Percentiles rank a stretch among this genome's conserved stretches.
Conservation (phyloP, 2,329 filamentous ascomycete genomes). For the Talaromyces pinophilus region DNA sequence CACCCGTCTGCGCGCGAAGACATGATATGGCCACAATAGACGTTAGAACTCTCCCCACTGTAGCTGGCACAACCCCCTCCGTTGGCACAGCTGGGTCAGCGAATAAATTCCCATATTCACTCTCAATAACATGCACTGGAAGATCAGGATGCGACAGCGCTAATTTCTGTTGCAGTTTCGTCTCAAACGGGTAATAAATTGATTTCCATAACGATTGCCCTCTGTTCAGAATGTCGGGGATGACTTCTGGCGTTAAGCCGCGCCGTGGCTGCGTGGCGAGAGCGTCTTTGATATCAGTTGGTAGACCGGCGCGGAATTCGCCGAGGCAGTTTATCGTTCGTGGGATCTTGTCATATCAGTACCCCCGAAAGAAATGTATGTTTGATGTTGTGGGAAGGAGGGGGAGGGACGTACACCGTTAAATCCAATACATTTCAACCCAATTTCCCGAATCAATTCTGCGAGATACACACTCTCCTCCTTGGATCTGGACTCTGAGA, state of each 20-base stretch:
- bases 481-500: conserved; percentile 33
- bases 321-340: conserved; percentile 80
- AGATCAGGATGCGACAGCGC: conserved; percentile 77
- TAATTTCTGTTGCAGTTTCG: conserved; percentile 70
- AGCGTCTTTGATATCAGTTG: conserved; percentile 42
- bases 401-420: conserved; percentile 34
- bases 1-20: conserved; percentile 75
- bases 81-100: conserved; percentile 61
- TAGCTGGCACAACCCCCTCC: conserved; percentile 40
- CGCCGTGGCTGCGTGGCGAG: conserved; percentile 22
- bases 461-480: conserved; percentile 36
- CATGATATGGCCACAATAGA: conserved; percentile 73
- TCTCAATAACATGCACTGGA: conserved; percentile 74
- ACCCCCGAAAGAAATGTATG: neutral
- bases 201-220: conserved; percentile 72
- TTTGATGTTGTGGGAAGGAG: neutral
- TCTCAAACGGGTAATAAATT: conserved; percentile 73
- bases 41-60: conserved; percentile 70
- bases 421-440: conserved; percentile 51
- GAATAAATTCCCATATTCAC: conserved; percentile 73
- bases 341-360: conserved; percentile 56
- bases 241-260: conserved; percentile 52
- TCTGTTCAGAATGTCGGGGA: conserved; percentile 57
- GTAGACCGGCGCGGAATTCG: conserved; percentile 66
- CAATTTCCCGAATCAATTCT: conserved; percentile 49